Evolutionary conservation across 129 eudicot species (phyloP).

Genomic region (Calendula officinalis): DNA sequence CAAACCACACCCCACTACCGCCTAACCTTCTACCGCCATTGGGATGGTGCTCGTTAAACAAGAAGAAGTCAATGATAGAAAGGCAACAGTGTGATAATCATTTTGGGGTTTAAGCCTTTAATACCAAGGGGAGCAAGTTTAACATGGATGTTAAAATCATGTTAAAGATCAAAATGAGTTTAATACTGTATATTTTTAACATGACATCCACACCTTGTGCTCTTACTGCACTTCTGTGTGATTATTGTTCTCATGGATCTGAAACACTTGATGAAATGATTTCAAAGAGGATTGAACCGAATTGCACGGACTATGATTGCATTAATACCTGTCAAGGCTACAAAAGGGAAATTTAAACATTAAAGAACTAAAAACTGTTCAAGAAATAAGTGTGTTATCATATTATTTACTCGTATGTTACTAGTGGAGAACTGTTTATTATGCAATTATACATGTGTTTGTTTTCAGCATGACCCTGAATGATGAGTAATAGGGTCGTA

Average conservation of each 20-base stretch:
- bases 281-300: constrained; percentile 40
- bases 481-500: no score
- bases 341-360: constrained; percentile 32
- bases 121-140: no score
- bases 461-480: no score
- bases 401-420: neutral
- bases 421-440: neutral
- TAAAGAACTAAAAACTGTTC: constrained; percentile 14
- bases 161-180: constrained; percentile 63
- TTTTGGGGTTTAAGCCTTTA: no score
- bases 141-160: no score
- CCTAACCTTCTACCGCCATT: no score
- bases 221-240: constrained; percentile 56
- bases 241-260: constrained; percentile 48
- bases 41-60: no score
- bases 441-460: neutral
- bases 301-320: constrained; percentile 29
- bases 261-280: constrained; percentile 48
- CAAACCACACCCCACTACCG: no score
- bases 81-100: no score
- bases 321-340: constrained; percentile 40
- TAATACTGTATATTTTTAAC: constrained; percentile 55
- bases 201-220: no score
- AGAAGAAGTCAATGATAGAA: no score
- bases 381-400: neutral